Evolutionary conservation across 129 eudicot species (phyloP).

Genomic region (Saposhnikovia divaricata): DNA sequence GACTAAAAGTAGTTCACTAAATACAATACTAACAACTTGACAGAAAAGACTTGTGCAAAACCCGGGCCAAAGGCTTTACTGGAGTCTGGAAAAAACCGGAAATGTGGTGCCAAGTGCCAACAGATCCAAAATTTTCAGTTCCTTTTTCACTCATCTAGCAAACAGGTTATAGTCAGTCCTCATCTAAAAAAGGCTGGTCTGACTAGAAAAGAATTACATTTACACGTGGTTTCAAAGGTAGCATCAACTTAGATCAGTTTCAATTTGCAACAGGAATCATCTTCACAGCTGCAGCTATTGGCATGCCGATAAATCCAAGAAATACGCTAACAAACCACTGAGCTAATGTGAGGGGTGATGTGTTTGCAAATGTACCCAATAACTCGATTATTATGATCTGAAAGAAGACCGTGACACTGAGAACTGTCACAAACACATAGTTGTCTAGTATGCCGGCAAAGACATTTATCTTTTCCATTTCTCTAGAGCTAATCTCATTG

Average conservation of each 20-base stretch:
- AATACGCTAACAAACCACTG: conserved; percentile 68
- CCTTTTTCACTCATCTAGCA: conserved; percentile 14
- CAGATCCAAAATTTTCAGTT: conserved; percentile 15
- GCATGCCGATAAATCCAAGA: conserved; percentile 81
- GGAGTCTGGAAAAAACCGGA: neutral
- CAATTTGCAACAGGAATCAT: conserved; percentile 39
- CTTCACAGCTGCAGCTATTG: conserved; percentile 67
- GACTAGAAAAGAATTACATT: neutral
- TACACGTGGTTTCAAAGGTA: neutral
- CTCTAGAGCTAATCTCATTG: conserved; percentile 78
- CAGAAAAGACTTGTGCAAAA: neutral
- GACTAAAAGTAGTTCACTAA: neutral
- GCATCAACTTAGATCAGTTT: conserved; percentile 17
- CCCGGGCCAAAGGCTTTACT: neutral
- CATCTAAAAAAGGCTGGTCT: conserved; percentile 2
- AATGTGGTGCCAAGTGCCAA: neutral
- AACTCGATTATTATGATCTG: conserved; percentile 75
- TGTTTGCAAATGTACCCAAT: conserved; percentile 79
- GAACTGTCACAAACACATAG: conserved; percentile 60
- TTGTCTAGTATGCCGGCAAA: conserved; percentile 72
- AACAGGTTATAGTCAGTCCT: neutral
- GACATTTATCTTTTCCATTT: conserved; percentile 84
- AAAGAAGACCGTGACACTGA: conserved; percentile 52
- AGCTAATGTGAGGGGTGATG: conserved; percentile 51
- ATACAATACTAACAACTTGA: neutral